These are phyloP conservation scores for Citrus hindsii DNA, from an alignment of 345 rosid species.

Conservation along the genomic window DNA sequence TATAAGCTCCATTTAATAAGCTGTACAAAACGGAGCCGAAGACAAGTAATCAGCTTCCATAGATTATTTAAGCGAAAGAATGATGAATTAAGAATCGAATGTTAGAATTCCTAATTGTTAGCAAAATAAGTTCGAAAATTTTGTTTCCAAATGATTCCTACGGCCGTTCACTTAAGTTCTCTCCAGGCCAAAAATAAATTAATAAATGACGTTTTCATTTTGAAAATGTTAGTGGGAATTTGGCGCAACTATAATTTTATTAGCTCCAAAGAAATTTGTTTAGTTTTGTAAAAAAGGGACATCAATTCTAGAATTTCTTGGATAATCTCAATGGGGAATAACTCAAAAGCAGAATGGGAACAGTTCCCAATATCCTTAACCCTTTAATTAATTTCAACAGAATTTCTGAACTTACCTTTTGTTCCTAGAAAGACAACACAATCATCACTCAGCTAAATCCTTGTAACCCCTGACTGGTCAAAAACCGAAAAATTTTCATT, in stretches of 20 bases:
- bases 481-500: constrained; percentile 24
- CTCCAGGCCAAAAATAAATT: not conserved
- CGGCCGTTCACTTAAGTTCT: not conserved
- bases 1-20: too few species aligned
- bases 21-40: fast-evolving
- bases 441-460: constrained; percentile 23
- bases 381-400: constrained; percentile 18
- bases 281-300: too few species aligned
- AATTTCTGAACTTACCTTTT: constrained; percentile 8
- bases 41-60: too few species aligned
- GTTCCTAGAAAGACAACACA: constrained; percentile 24
- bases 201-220: not conserved
- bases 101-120: too few species aligned
- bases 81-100: too few species aligned
- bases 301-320: not conserved
- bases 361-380: constrained; percentile 6
- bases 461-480: constrained; percentile 18
- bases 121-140: too few species aligned
- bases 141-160: not conserved
- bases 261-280: not conserved
- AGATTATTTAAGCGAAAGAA: too few species aligned
- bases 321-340: not conserved
- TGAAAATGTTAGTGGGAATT: not conserved
- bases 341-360: constrained; percentile 1
- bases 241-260: not conserved